Percentiles rank a stretch among this genome's conserved stretches.
Conservation (phyloP, 164 flowering plant genomes). For the Taxillus chinensis region DNA sequence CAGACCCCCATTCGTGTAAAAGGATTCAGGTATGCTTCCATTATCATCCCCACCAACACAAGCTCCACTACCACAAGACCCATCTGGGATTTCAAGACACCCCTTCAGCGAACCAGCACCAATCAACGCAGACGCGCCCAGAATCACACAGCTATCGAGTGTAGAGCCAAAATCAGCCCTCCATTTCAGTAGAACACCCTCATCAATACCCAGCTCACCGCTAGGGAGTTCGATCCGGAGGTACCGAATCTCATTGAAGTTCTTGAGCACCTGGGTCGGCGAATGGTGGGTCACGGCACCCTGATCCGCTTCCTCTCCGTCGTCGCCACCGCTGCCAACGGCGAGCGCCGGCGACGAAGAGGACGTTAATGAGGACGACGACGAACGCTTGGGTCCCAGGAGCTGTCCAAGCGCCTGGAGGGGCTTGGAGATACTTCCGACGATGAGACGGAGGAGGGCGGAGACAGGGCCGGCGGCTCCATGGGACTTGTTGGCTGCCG, state of each 20-base stretch:
- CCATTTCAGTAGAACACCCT: conserved; percentile 84
- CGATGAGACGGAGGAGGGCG: conserved; percentile 29
- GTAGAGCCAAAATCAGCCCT: conserved; percentile 90
- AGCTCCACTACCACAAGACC: conserved; percentile 9
- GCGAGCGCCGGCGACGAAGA: conserved; percentile 14
- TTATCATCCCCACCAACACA: conserved; percentile 40
- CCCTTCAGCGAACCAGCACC: conserved; percentile 5
- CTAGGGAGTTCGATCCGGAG: conserved; percentile 75
- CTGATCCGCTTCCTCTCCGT: conserved; percentile 35
- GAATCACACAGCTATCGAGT: conserved; percentile 72
- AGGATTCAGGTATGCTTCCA: conserved; percentile 86
- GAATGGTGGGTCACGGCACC: conserved; percentile 81
- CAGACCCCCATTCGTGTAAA: conserved; percentile 84
- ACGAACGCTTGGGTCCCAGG: conserved; percentile 31
- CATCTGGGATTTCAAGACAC: conserved; percentile 5
- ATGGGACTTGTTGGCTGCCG: conserved; percentile 35
- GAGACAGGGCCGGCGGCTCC: not conserved
- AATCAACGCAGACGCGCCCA: conserved; percentile 63
- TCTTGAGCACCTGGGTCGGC: conserved; percentile 74
- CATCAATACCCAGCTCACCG: conserved; percentile 87
- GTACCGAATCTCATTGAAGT: conserved; percentile 65
- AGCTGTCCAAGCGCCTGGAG: conserved; percentile 57
- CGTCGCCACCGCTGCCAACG: conserved; percentile 9
- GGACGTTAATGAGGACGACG: conserved; percentile 5
- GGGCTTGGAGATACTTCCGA: conserved; percentile 60